Percentiles rank a stretch among this genome's conserved stretches.
phyloP scores from a whole-genome alignment of 352 stramenopile species.

The Pythium grandisporangium region DNA sequence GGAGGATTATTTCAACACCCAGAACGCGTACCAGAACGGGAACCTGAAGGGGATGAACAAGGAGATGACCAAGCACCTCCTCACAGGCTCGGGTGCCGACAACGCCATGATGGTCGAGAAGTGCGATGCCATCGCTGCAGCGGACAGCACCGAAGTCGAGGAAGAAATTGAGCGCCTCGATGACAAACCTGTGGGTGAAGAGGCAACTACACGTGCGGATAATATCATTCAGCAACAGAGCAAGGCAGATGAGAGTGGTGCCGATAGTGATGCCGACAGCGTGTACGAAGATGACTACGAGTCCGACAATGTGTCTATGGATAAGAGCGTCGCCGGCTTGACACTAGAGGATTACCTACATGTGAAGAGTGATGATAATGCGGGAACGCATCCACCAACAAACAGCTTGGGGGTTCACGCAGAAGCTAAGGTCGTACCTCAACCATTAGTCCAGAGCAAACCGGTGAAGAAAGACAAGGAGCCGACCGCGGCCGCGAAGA shows the following conservation, averaged over 20 bases:
- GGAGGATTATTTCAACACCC: constrained; percentile 33
- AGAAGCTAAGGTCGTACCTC: neutral
- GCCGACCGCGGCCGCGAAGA: constrained; percentile 8
- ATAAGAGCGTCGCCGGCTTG: constrained; percentile 29
- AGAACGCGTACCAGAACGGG: constrained; percentile 17
- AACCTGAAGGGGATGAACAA: constrained; percentile 18
- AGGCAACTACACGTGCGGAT: no score
- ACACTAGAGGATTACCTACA: constrained; percentile 57
- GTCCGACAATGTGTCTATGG: constrained; percentile 15
- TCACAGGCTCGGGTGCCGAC: constrained; percentile 32
- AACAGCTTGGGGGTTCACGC: neutral
- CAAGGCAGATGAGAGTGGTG: neutral
- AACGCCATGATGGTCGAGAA: constrained; percentile 46
- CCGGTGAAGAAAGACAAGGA: constrained; percentile 11
- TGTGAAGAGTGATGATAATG: constrained; percentile 17
- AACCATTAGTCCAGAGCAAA: neutral
- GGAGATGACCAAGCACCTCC: constrained; percentile 44
- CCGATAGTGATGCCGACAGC: constrained; percentile 3
- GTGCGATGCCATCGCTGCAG: constrained; percentile 2
- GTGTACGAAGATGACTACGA: constrained; percentile 42
- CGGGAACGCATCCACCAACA: constrained; percentile 4
- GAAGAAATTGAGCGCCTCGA: neutral
- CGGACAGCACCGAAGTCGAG: constrained; percentile 3
- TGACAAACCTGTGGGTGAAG: neutral
- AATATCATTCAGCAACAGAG: neutral